Percentiles rank a stretch among this genome's conserved stretches.
These are phyloP conservation scores for Fusarium pseudograminearum DNA, from an alignment of 2,329 filamentous ascomycete genomes.

Conservation along the genomic window DNA sequence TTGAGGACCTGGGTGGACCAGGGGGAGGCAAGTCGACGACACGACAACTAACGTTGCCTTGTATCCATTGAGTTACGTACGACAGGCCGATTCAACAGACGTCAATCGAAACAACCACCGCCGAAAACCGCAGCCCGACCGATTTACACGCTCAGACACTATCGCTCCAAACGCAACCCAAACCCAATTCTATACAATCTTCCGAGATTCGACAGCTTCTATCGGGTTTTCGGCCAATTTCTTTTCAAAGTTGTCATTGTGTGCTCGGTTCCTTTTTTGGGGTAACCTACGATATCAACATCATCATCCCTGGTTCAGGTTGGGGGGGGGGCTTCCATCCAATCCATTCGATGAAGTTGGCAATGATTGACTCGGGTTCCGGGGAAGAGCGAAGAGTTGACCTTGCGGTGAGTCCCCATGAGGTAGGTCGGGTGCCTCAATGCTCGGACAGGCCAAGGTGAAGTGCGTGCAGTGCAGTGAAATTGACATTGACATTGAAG, in stretches of 20 bases:
- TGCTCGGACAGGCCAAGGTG: constrained; percentile 21
- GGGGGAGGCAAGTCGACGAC: constrained; percentile 27
- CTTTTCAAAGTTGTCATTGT: constrained; percentile 4
- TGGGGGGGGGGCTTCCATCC: not conserved
- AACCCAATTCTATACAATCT: constrained; percentile 27
- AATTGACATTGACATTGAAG: constrained; percentile 4
- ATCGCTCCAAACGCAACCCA: constrained; percentile 11
- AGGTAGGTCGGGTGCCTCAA: constrained; percentile 7
- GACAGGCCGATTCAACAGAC: constrained; percentile 30
- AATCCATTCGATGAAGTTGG: constrained; percentile 28
- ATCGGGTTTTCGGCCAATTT: constrained; percentile 22
- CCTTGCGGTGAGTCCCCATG: constrained; percentile 36
- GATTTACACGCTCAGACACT: constrained; percentile 32
- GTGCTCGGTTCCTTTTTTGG: constrained; percentile 17
- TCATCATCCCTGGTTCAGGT: constrained; percentile 24
- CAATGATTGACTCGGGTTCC: constrained; percentile 39
- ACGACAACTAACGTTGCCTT: constrained; percentile 4
- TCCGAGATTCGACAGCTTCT: constrained; percentile 13
- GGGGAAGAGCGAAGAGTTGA: constrained; percentile 26
- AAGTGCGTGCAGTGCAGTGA: constrained; percentile 26
- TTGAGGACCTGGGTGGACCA: constrained; percentile 47
- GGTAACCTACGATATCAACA: constrained; percentile 14
- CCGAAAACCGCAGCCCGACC: constrained; percentile 41
- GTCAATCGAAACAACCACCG: constrained; percentile 26
- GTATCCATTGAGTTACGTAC: constrained; percentile 38